Percentiles rank a stretch among this genome's conserved stretches.
Evolutionary conservation across 441 rosid species (phyloP).

Genomic region (Erysimum cheiri): DNA sequence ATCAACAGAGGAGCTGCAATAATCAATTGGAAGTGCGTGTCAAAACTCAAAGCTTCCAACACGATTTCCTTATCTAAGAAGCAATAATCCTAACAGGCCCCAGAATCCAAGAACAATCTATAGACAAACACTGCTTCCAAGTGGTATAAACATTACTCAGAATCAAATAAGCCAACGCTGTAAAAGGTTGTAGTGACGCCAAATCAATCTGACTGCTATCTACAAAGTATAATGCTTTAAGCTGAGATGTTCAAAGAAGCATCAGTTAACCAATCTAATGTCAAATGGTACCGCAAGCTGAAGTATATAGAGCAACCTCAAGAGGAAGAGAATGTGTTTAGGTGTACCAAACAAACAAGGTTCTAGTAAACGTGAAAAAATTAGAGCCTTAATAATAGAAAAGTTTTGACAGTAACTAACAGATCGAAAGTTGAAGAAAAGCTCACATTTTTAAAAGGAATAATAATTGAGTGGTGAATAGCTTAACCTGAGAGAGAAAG

Average conservation of each 20-base stretch:
- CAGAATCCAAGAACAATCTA: not conserved
- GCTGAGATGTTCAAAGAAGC: constrained; percentile 18
- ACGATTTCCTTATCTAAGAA: not conserved
- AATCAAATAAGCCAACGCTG: constrained; percentile 18
- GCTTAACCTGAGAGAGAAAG: constrained; percentile 36
- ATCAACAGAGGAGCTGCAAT: constrained; percentile 52
- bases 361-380: constrained; percentile 2
- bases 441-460: not conserved
- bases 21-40: not conserved
- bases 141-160: constrained; percentile 22
- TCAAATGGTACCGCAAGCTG: not conserved
- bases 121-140: constrained; percentile 3
- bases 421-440: constrained; percentile 27
- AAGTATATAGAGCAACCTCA: not conserved
- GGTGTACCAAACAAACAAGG: no score
- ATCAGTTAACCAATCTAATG: not conserved
- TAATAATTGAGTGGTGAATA: not conserved
- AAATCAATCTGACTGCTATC: constrained; percentile 26
- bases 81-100: not conserved
- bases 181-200: constrained; percentile 20
- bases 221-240: constrained; percentile 1
- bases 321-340: constrained; percentile 14
- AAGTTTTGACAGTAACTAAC: constrained; percentile 28
- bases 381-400: not conserved
- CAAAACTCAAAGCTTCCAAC: constrained; percentile 15